Evolutionary conservation across 164 flowering plant species (phyloP).

Genomic region (Tetrastigma voinierianum): DNA sequence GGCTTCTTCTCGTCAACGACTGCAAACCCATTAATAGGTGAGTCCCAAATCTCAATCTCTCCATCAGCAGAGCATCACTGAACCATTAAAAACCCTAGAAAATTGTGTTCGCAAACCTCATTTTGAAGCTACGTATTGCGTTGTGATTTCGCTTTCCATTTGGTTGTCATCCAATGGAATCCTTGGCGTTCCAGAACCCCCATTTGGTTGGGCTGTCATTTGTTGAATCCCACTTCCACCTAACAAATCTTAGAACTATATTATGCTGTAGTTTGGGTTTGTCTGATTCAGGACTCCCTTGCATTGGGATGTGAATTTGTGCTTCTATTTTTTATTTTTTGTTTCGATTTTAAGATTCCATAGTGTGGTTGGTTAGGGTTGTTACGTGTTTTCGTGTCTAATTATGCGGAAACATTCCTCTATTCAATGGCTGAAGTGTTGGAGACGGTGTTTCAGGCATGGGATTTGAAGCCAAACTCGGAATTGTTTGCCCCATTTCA

Average conservation of each 20-base stretch:
- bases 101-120: constrained; percentile 2
- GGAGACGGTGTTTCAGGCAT: constrained; percentile 21
- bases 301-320: constrained; percentile 10
- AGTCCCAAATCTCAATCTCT: neutral
- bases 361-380: constrained; percentile 1
- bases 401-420: neutral
- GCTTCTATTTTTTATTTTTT: neutral
- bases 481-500: neutral
- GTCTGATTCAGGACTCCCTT: constrained; percentile 32
- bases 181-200: neutral
- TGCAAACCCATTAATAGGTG: neutral
- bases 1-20: too few relatives aligned
- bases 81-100: neutral
- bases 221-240: constrained; percentile 12
- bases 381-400: neutral
- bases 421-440: constrained; percentile 9
- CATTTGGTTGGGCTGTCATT: constrained; percentile 26
- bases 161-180: neutral
- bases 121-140: constrained; percentile 1
- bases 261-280: constrained; percentile 7
- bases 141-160: constrained; percentile 19
- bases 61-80: neutral
- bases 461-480: constrained; percentile 1
- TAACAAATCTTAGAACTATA: constrained; percentile 7
- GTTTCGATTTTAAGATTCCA: constrained; percentile 4